These are phyloP conservation scores for Arctostaphylos glauca DNA, from an alignment of 148 eudicot genomes.

Conservation along the genomic window DNA sequence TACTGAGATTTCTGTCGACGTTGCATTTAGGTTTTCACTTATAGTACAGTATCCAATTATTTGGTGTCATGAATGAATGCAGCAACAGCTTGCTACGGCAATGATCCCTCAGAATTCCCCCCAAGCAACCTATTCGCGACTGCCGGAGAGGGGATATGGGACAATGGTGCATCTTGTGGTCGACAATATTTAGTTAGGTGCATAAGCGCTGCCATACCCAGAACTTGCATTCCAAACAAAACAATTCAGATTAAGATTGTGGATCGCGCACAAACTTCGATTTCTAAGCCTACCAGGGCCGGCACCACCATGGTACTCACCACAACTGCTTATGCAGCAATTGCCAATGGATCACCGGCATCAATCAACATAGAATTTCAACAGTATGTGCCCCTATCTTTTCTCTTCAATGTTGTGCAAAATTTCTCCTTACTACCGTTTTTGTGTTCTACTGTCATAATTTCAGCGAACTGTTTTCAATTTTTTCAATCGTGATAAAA, in stretches of 20 bases:
- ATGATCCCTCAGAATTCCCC: constrained; percentile 37
- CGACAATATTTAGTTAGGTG: constrained; percentile 54
- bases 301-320: constrained; percentile 48
- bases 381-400: background rate
- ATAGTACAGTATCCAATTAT: background rate
- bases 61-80: background rate
- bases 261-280: constrained; percentile 11
- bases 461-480: background rate
- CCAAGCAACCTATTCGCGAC: constrained; percentile 56
- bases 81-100: background rate
- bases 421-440: background rate
- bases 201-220: constrained; percentile 37
- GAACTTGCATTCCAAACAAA: constrained; percentile 30
- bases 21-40: background rate
- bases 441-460: background rate
- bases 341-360: constrained; percentile 27
- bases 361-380: constrained; percentile 30
- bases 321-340: constrained; percentile 31
- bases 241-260: constrained; percentile 18
- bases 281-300: constrained; percentile 28
- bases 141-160: constrained; percentile 68
- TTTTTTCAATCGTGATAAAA: background rate
- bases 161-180: constrained; percentile 72
- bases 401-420: background rate
- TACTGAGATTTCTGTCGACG: too few relatives aligned